Evolutionary conservation across 2,329 filamentous ascomycete species (phyloP), one percentile per base, ranked within the genome.

Genomic region (Stagonosporopsis cucurbitacearum): DNA sequence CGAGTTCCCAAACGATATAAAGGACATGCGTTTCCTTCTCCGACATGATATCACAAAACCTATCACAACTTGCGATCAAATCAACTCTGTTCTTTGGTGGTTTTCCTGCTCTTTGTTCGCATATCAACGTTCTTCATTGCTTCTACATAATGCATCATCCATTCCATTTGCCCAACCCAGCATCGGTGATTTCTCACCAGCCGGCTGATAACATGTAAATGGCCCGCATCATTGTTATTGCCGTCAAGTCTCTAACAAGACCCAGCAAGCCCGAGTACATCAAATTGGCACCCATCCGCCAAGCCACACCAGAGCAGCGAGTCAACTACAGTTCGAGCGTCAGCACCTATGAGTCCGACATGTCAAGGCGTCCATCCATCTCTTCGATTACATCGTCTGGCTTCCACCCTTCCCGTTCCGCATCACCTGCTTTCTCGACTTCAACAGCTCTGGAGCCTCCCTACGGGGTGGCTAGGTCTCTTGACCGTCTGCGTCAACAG

Each of bases 151-250:
- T 57, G 54, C 54, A 48, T 35, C 54, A 47, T 36, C 50, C 48
- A 15, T 57, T 57, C 17, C 54, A 57, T 17, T 49, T 57, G 12
- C 54, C 54, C 32, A 57, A 57, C 44, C 54, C 54, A 30, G 49
- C 54, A 22, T 52, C 33, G 44, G 43, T 57, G 32, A 49, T 57
- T 13, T 57, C 54, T 17, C 54, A 57, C 20, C 54, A 57, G 44
- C 43, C 44, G 2, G 22, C 54, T 23, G 43, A 22, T 44, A 28
- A 41, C 22, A 41, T 57, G 54, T 57, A 49, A 39, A 35, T 36
- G 11, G 13, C n/a, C 11, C 25, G 33, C n/a, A 30, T 6, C 19
- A 6, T 17, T 28, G 5, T 15, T 33, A 12, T 17, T n/a, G 6
- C 11, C 20, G 5, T 17, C 33, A 15, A 5, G n/a, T n/a, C 8